Percentiles rank a stretch among this genome's conserved stretches.
Conservation (phyloP, 257 asterid species). For the Mentha longifolia region DNA sequence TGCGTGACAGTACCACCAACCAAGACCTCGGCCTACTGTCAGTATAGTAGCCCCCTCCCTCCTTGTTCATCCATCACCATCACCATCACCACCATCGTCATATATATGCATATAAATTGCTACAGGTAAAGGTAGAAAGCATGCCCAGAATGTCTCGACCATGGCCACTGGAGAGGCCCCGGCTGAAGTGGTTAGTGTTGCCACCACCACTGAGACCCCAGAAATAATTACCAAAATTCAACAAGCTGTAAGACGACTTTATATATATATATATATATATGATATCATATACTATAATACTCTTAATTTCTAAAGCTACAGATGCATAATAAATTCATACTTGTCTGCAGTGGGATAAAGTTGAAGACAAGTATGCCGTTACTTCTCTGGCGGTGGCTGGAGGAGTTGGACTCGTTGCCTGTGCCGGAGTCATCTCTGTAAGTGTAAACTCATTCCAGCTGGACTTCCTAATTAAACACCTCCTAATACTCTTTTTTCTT, state of each 20-base stretch:
- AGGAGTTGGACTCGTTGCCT: conserved; percentile 60
- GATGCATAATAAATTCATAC: background rate
- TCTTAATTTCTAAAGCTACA: too few species aligned
- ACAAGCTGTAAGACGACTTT: conserved; percentile 53
- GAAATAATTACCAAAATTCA: conserved; percentile 61
- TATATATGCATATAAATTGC: too few species aligned
- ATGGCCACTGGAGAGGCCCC: conserved; percentile 87
- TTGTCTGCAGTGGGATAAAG: conserved; percentile 73
- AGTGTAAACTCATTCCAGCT: background rate
- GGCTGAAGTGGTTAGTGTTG: conserved; percentile 48
- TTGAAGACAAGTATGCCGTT: conserved; percentile 91
- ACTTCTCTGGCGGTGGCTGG: conserved; percentile 73
- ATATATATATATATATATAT: too few species aligned
- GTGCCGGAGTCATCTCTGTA: conserved; percentile 76
- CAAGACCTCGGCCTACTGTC: conserved; percentile 52
- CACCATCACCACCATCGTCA: background rate
- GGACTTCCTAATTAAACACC: too few species aligned
- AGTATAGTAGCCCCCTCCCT: conserved; percentile 36
- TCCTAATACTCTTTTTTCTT: too few species aligned
- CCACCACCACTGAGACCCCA: conserved; percentile 59
- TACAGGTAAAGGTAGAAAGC: conserved; percentile 47
- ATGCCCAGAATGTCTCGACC: conserved; percentile 60
- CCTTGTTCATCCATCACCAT: background rate
- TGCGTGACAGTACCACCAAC: conserved; percentile 42
- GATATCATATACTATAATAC: too few species aligned